Base-by-base conservation (phyloP, 495 filamentous ascomycete species). In the Hyaloscypha variabilis region DNA sequence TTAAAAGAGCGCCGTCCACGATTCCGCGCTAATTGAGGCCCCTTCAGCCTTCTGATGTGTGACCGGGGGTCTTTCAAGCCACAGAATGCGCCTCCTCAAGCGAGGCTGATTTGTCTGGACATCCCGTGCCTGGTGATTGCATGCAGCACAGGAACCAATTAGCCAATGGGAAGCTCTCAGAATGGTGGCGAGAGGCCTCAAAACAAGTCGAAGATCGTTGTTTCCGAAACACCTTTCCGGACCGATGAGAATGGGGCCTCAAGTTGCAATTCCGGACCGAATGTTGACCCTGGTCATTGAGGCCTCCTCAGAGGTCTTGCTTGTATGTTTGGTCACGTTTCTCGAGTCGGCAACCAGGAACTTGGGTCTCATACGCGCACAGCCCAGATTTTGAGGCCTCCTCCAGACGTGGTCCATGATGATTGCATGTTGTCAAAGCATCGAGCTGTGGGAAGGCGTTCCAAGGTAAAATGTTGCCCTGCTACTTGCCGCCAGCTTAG, bases 21-120 rank as follows among this genome's bases (percentile, higher is more conserved):
- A 11, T 10, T 54, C n/a, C 25, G 51, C 39, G 25, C 51, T 54
- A 54, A 54, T 34, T 58, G 54, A 58, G 54, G 54, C 54, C 54
- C 54, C 54, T 34, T 58, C 54, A 30, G 29, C 29, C 51, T 54
- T 54, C 23, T 29, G 23, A 29, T 25, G 51, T 29, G 26, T 25
- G 21, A 17, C 24, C 25, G 28, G 30, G 30, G 26, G 53, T 31
- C 30, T 8, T 14, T 24, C 30, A 21, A 28, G 54, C 54, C 30
- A 58, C 30, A 58, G 23, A 17, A 46, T 30, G 30, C 54, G 11
- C 54, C 54, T 30, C 54, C 25, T 54, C 25, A 54, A 54, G 51
- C 51, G 51, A 58, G 29, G 25, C 25, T 21, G 54, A 58, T 8
- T 34, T 29, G n/a, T 17, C 3, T 21, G 29, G 28, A 34, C 14